Evolutionary conservation across 495 filamentous ascomycete genomes (phyloP), one percentile per base, ranked within the genome.

Genomic region (Monascus purpureus): DNA sequence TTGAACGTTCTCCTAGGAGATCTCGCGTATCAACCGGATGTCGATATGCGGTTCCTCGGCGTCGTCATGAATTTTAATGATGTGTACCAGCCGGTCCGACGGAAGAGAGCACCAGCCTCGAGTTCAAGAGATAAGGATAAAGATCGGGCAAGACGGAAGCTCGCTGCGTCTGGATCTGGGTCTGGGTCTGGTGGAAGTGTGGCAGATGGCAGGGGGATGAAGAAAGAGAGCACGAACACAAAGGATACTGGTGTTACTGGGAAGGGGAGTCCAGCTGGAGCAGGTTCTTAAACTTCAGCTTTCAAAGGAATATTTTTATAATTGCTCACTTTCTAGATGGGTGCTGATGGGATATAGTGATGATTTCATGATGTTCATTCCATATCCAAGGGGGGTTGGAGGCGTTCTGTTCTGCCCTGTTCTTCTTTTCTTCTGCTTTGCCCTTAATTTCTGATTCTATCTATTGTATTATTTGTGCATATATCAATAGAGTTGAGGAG

Each of bases 1-100:
- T 61, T 96, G 28, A 85, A 85, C 43, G 61, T 82, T 17, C 61
- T 99, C 15, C 62, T 99, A 19, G 84, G 86, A 7, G 92, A 96
- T 54, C 51, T 99, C 36, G 75, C 82, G 6, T 84, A 90, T 48
- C 92, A 96, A 59, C 80, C 86, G 8, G 92, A 97, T 52, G 75
- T 82, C 37, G 90, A 96, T 43, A 86, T 99, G 80, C 70, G 87
- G 25, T 93, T 95, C 60, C 61, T 99, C 38, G 92, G 80, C 7
- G 82, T 94, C 29, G 81, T 88, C 13, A 93, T 99, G 84, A 99
- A 95, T 49, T 99, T 99, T 50, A 99, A 99, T 53, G 87, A 95
- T 53, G 83, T 93, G 6, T 95, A 95, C 56, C 67, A 79, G 52
- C 79, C 81, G 2, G 68, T 72, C 27, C 67, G 73, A 36, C 63